Evolutionary conservation across 1,139 yeast species (phyloP).

Genomic region (Blastobotrys malaysiensis): DNA sequence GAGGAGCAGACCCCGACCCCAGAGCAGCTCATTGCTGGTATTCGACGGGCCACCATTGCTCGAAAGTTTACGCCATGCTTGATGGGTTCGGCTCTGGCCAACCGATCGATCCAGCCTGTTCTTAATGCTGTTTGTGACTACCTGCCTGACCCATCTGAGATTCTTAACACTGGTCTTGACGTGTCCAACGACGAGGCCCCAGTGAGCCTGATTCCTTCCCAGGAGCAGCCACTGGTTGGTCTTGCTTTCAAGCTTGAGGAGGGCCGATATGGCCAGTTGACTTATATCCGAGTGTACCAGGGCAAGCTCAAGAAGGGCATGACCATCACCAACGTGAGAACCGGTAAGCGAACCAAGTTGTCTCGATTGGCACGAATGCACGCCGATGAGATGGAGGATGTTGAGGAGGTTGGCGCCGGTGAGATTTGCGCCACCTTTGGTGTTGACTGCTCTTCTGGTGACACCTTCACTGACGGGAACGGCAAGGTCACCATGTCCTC

Average conservation of each 20-base stretch:
- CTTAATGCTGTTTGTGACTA: slow-evolving; percentile 94
- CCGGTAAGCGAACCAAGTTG: slow-evolving; percentile 90
- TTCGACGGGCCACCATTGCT: slow-evolving; percentile 94
- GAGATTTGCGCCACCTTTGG: slow-evolving; percentile 99
- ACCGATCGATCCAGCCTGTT: slow-evolving; percentile 91
- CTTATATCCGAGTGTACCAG: slow-evolving; percentile 94
- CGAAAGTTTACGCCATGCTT: slow-evolving; percentile 96
- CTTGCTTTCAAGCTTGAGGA: slow-evolving; percentile 97
- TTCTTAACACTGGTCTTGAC: slow-evolving; percentile 85
- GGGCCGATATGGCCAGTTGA: slow-evolving; percentile 95
- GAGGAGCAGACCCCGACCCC: slow-evolving; percentile 85
- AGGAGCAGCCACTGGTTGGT: slow-evolving; percentile 81
- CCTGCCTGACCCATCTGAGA: slow-evolving; percentile 91
- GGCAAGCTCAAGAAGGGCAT: slow-evolving; percentile 90
- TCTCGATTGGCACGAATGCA: slow-evolving; percentile 98
- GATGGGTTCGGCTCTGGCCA: slow-evolving; percentile 98
- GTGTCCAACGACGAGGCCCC: slow-evolving; percentile 63
- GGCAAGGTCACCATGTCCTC: slow-evolving; percentile 81
- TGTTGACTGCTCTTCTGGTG: slow-evolving; percentile 99
- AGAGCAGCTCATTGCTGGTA: slow-evolving; percentile 79
- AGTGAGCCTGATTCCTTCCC: slow-evolving; percentile 68
- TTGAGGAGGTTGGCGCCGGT: slow-evolving; percentile 93
- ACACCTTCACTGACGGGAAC: slow-evolving; percentile 80
- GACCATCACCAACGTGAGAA: slow-evolving; percentile 81
- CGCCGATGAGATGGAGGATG: slow-evolving; percentile 97